These are phyloP conservation scores for Fusarium buharicum DNA, from an alignment of 2,329 filamentous ascomycete species.

Conservation along the genomic window DNA sequence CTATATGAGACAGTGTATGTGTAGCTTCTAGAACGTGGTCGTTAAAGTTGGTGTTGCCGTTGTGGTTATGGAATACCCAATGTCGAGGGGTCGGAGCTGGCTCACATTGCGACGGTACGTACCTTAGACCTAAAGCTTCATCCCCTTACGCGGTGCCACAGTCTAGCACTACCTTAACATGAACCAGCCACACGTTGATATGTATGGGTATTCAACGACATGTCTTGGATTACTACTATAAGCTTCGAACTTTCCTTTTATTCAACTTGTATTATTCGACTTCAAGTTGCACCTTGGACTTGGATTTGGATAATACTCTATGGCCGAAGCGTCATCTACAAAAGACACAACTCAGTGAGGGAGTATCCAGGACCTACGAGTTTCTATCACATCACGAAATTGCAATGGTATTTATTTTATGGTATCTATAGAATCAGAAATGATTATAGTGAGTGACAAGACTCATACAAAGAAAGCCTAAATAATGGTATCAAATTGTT, in stretches of 20 bases:
- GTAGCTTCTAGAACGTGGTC: not conserved
- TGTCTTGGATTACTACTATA: not conserved
- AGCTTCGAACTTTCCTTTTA: not conserved
- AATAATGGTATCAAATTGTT: constrained; percentile 25
- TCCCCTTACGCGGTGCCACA: not conserved
- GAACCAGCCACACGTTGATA: constrained; percentile 7
- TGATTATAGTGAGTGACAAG: constrained; percentile 13
- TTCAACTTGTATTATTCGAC: not conserved
- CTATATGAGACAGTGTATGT: not conserved
- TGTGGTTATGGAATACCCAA: constrained; percentile 9
- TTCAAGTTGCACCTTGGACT: not conserved
- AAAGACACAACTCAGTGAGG: no score
- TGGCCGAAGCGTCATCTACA: no score
- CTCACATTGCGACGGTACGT: constrained; percentile 31
- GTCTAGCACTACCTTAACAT: not conserved
- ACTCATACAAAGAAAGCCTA: not conserved
- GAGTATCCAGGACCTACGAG: not conserved
- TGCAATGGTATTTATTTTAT: not conserved
- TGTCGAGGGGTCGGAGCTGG: constrained; percentile 30
- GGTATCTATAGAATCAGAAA: not conserved
- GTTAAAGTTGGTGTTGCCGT: constrained; percentile 4
- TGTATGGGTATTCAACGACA: not conserved
- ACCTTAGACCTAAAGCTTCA: constrained; percentile 1
- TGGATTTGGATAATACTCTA: no score
- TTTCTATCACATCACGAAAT: not conserved